phyloP scores from a whole-genome alignment of 768 basidiomycete genomes.

The Trametopsis cervina region DNA sequence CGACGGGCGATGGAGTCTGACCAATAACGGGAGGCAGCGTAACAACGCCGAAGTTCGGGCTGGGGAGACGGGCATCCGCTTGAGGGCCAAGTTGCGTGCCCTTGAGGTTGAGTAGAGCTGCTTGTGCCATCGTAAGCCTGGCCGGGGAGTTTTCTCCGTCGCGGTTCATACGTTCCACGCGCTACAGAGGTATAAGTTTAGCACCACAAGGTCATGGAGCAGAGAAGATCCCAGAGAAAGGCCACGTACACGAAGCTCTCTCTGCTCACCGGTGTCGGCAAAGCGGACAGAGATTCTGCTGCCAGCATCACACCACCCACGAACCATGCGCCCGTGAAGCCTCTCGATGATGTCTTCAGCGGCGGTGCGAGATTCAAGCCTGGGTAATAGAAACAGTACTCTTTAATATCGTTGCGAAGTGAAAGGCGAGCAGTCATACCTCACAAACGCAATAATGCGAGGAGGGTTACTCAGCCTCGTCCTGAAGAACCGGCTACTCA shows the following conservation, averaged over 20 bases:
- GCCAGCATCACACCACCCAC: constrained; percentile 72
- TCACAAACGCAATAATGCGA: constrained; percentile 75
- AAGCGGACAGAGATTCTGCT: constrained; percentile 76
- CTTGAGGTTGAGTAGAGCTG: constrained; percentile 66
- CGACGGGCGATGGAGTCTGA: background rate
- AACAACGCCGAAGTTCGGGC: constrained; percentile 14
- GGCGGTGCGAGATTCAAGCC: constrained; percentile 62
- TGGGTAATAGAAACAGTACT: constrained; percentile 21
- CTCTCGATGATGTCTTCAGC: constrained; percentile 76
- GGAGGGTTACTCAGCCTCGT: constrained; percentile 71
- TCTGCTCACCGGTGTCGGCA: constrained; percentile 71
- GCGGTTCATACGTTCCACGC: constrained; percentile 50
- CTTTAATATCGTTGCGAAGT: background rate
- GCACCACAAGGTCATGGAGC: background rate
- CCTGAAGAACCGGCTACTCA: constrained; percentile 74
- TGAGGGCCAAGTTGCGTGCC: constrained; percentile 42
- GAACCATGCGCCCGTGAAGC: constrained; percentile 73
- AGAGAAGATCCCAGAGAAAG: background rate
- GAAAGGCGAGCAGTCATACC: constrained; percentile 36
- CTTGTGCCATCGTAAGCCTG: constrained; percentile 71
- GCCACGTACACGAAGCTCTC: constrained; percentile 61
- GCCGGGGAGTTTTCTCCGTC: constrained; percentile 60
- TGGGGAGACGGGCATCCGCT: constrained; percentile 16
- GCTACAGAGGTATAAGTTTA: constrained; percentile 29
- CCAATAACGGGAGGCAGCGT: constrained; percentile 2